Evolutionary conservation across 2,329 filamentous ascomycete genomes (phyloP).

Genomic region (Pseudogymnoascus sp.): DNA sequence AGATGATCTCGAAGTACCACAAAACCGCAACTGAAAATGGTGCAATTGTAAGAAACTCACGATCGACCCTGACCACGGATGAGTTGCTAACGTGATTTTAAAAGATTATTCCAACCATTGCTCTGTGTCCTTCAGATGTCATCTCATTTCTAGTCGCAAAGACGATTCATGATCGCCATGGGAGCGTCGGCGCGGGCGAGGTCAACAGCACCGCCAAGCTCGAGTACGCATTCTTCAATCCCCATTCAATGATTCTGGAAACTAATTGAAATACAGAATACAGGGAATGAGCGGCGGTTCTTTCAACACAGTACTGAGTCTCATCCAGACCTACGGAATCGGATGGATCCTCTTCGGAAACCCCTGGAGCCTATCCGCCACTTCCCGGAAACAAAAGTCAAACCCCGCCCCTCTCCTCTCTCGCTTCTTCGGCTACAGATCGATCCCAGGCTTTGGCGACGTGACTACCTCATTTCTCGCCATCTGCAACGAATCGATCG

Average conservation of each 20-base stretch:
- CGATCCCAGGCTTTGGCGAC: neutral
- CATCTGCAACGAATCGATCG: conserved; percentile 5
- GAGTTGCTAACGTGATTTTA: neutral
- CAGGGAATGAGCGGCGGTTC: conserved; percentile 11
- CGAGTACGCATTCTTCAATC: neutral
- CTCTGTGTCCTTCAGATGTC: conserved; percentile 10
- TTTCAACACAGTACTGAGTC: conserved; percentile 5
- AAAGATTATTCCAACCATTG: conserved; percentile 12
- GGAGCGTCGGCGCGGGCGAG: neutral
- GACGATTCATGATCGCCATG: neutral
- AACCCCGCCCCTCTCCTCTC: neutral
- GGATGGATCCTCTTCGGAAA: conserved; percentile 6
- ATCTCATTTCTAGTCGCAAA: conserved; percentile 5
- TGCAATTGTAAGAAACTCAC: conserved; percentile 9
- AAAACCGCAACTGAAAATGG: conserved; percentile 4
- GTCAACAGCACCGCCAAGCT: conserved; percentile 12
- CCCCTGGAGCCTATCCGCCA: conserved; percentile 1
- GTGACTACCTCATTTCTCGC: conserved; percentile 11
- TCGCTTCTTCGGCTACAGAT: conserved; percentile 5
- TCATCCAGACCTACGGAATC: conserved; percentile 8
- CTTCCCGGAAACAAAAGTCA: neutral
- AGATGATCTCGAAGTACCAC: conserved; percentile 12
- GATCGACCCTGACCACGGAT: neutral
- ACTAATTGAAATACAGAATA: neutral
- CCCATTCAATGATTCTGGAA: neutral